phyloP scores from a whole-genome alignment of 805 yeast genomes.

The Candida cerambycidarum region DNA sequence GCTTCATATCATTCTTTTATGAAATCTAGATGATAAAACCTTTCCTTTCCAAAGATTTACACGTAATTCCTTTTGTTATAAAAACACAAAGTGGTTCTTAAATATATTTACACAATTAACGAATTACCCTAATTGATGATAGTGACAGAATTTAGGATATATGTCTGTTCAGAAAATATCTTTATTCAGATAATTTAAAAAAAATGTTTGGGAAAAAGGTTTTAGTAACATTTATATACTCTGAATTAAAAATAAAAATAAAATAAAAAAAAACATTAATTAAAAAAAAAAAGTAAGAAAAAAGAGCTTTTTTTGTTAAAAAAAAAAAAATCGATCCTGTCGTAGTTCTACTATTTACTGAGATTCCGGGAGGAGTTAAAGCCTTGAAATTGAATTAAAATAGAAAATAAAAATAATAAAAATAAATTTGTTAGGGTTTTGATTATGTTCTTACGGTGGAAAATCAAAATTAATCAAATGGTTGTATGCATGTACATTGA shows the following conservation, averaged over 20 bases:
- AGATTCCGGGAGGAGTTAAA: not conserved
- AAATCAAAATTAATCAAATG: not conserved
- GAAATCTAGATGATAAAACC: not conserved
- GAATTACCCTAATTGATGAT: too few species aligned
- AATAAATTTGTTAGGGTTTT: not conserved
- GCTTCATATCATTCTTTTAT: conserved; percentile 2
- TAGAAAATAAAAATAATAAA: not conserved
- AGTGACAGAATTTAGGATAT: not conserved
- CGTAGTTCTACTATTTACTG: not conserved
- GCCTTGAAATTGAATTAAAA: not conserved
- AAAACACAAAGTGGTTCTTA: too few species aligned
- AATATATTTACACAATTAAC: too few species aligned
- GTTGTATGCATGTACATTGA: not conserved
- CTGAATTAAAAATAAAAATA: not conserved
- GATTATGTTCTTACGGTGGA: not conserved
- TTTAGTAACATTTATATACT: not conserved
- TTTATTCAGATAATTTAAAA: not conserved
- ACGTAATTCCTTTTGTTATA: too few species aligned
- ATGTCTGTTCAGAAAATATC: not conserved
- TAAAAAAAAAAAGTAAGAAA: not conserved
- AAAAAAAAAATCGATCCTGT: not conserved
- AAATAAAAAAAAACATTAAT: not conserved
- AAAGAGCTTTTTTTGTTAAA: not conserved
- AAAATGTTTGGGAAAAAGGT: not conserved
- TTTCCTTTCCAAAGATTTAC: too few species aligned